A percentile compares a stretch with the other conserved stretches of the same genome.
Evolutionary conservation across 495 filamentous ascomycete genomes (phyloP).

Genomic region (Penicillium waksmanii): DNA sequence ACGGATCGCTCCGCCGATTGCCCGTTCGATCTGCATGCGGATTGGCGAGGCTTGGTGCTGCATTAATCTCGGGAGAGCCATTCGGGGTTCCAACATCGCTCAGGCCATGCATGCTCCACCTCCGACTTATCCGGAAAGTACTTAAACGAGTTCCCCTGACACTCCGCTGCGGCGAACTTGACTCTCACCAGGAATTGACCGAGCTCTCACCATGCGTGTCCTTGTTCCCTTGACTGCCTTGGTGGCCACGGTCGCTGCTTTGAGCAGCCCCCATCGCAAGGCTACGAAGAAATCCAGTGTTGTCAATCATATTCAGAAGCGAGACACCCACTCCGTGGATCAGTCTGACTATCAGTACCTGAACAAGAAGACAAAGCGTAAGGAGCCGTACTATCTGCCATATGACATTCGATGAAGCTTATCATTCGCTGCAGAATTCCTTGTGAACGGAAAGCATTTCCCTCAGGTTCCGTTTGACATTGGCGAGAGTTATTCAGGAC

Average conservation of each 20-base stretch:
- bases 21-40: background rate
- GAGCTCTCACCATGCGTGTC: slow-evolving; percentile 13
- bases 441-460: slow-evolving; percentile 67
- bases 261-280: slow-evolving; percentile 26
- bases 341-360: slow-evolving; percentile 16
- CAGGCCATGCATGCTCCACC: background rate
- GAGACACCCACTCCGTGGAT: slow-evolving; percentile 1
- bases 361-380: slow-evolving; percentile 23
- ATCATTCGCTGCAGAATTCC: slow-evolving; percentile 47
- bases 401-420: too few relatives aligned
- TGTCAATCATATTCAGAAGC: background rate
- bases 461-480: slow-evolving; percentile 77
- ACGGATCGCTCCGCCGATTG: slow-evolving; percentile 2
- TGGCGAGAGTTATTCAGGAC: slow-evolving; percentile 76
- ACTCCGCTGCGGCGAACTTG: background rate
- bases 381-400: background rate
- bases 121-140: slow-evolving; percentile 4
- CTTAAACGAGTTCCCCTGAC: background rate
- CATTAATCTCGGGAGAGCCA: slow-evolving; percentile 2
- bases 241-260: slow-evolving; percentile 11
- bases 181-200: background rate
- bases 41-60: slow-evolving; percentile 16
- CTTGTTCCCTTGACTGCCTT: slow-evolving; percentile 9
- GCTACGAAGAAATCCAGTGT: slow-evolving; percentile 10
- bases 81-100: background rate